These are phyloP conservation scores for Phytophthora hibernalis DNA, from an alignment of 352 stramenopile species.

Conservation along the genomic window DNA sequence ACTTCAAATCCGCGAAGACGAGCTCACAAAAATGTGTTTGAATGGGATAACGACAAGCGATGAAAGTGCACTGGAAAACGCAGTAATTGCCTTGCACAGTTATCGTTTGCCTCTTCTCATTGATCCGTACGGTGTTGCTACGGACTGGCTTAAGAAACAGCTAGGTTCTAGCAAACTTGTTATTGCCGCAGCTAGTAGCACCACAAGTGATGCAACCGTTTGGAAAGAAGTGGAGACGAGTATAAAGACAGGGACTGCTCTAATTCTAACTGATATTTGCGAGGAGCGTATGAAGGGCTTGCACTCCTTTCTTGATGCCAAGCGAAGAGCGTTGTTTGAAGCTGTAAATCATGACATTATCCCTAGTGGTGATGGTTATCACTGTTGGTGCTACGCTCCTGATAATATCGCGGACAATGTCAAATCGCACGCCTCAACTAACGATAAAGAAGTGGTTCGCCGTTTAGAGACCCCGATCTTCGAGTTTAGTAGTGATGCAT, in stretches of 20 bases:
- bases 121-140: conserved; percentile 64
- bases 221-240: conserved; percentile 54
- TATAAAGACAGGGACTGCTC: conserved; percentile 42
- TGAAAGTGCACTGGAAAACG: conserved; percentile 48
- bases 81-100: conserved; percentile 43
- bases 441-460: neutral
- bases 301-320: conserved; percentile 52
- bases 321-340: conserved; percentile 55
- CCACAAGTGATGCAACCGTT: conserved; percentile 16
- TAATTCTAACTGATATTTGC: conserved; percentile 59
- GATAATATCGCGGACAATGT: neutral
- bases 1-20: conserved; percentile 44
- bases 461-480: conserved; percentile 3
- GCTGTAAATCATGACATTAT: conserved; percentile 56
- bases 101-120: conserved; percentile 65
- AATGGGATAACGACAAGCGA: conserved; percentile 52
- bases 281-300: conserved; percentile 33
- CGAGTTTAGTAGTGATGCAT: conserved; percentile 56
- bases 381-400: conserved; percentile 52
- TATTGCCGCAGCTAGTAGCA: conserved; percentile 25
- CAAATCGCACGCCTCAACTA: neutral
- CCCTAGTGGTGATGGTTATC: conserved; percentile 21
- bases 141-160: conserved; percentile 58
- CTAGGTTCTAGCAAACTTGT: conserved; percentile 15
- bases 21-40: conserved; percentile 53